These are phyloP conservation scores for Lactifluus pinguis DNA, from an alignment of 768 basidiomycete genomes.

Conservation along the genomic window DNA sequence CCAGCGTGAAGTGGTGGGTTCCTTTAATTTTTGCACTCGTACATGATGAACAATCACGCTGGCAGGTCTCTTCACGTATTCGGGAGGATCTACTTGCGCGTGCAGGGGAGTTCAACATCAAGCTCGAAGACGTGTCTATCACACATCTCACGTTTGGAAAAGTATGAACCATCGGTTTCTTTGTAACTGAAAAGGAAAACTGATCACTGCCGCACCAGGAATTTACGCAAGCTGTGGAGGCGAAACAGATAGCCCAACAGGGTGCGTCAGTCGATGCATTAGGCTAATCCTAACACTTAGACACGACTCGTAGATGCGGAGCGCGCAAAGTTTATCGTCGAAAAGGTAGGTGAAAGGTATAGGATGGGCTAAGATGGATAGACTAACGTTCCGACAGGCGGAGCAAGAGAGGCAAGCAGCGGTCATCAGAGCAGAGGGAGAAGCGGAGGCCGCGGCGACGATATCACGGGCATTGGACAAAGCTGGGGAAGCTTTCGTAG, in stretches of 20 bases:
- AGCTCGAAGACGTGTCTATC: slow-evolving; percentile 95
- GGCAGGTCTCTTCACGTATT: slow-evolving; percentile 82
- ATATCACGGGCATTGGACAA: slow-evolving; percentile 86
- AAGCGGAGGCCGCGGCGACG: slow-evolving; percentile 93
- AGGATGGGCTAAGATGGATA: neutral
- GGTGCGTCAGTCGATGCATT: slow-evolving; percentile 36
- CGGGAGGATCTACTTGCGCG: slow-evolving; percentile 86
- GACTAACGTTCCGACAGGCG: slow-evolving; percentile 43
- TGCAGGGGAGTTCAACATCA: slow-evolving; percentile 93
- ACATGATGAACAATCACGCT: neutral
- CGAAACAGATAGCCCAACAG: slow-evolving; percentile 99
- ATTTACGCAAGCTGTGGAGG: slow-evolving; percentile 98
- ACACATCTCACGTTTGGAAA: slow-evolving; percentile 86
- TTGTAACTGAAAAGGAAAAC: neutral
- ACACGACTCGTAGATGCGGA: slow-evolving; percentile 66
- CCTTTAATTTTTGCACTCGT: neutral
- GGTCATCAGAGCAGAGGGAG: slow-evolving; percentile 96
- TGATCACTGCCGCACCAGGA: slow-evolving; percentile 41
- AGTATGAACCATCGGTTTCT: slow-evolving; percentile 30
- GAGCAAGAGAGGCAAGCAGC: slow-evolving; percentile 99
- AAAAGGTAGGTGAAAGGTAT: slow-evolving; percentile 55
- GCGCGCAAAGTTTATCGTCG: slow-evolving; percentile 97
- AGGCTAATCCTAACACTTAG: neutral
- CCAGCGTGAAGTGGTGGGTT: slow-evolving; percentile 88
- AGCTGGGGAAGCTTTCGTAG: slow-evolving; percentile 94